These are phyloP conservation scores for Fagopyrum esculentum DNA, from an alignment of 148 eudicot species.

Conservation along the genomic window DNA sequence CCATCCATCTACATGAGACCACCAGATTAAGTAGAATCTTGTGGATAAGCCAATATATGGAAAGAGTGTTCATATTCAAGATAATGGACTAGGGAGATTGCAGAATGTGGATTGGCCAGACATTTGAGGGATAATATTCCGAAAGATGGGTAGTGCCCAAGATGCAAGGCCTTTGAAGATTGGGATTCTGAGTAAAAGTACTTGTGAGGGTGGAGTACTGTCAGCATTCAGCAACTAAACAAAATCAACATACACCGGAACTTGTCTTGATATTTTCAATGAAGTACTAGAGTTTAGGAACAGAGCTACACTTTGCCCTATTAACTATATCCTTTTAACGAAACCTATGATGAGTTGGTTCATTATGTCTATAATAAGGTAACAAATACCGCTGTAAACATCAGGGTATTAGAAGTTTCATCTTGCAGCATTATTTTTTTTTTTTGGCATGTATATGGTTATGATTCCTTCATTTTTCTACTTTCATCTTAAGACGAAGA, in stretches of 20 bases:
- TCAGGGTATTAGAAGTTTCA: too few species aligned
- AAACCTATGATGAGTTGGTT: slow-evolving; percentile 33
- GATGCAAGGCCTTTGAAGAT: slow-evolving; percentile 26
- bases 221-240: background rate
- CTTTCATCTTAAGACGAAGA: too few species aligned
- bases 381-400: background rate
- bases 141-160: slow-evolving; percentile 46
- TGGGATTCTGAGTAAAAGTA: slow-evolving; percentile 30
- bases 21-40: too few species aligned
- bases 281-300: slow-evolving; percentile 24
- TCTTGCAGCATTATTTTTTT: too few species aligned
- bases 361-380: slow-evolving; percentile 30
- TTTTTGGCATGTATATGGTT: too few species aligned
- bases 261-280: slow-evolving; percentile 31
- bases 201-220: slow-evolving; percentile 26
- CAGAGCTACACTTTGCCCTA: slow-evolving; percentile 28
- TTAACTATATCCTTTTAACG: slow-evolving; percentile 26
- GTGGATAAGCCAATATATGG: too few species aligned
- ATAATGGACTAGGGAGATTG: background rate
- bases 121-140: slow-evolving; percentile 21
- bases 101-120: slow-evolving; percentile 43
- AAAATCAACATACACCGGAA: slow-evolving; percentile 20
- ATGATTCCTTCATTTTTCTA: too few species aligned
- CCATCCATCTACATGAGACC: too few species aligned
- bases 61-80: too few species aligned